Evolutionary conservation across 208 protist species (phyloP), one percentile per base, ranked within the genome.

Genomic region (Acanthamoeba healyi): DNA sequence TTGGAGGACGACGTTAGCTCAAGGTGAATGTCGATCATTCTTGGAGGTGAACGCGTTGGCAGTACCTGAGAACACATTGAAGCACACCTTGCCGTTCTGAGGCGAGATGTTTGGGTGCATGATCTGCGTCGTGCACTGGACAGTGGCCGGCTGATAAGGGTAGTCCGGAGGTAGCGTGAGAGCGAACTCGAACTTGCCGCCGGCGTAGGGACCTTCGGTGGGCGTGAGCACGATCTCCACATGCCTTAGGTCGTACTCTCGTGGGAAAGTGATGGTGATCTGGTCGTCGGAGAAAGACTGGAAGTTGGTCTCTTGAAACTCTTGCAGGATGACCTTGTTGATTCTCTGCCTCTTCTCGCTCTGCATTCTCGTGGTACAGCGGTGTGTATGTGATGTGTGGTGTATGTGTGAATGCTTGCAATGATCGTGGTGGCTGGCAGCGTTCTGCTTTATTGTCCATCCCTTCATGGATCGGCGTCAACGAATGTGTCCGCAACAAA

Each of bases 201-300:
- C 77, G 2, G 42, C 46, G 77, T 87, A 87, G 77, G 4, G 26
- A 38, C 77, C 77, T 2, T 54, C 77, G 42, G 7, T 87, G 77
- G 77, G 77, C 19, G 26, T 26, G 26, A 87, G 77, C 12, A 58
- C 29, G 26, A 87, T 29, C 29, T 87, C 26, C 17, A 87, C 77
- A 19, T 17, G 10, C 17, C 17, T 29, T 17, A 87, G 44, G 77
- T 87, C 46, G 0, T 87, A 6, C 19, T 61, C 29, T 0, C 56
- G 3, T 7, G 77, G 77, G 26, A 87, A 87, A 0, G 19, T 14
- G 14, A 87, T 40, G 3, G 46, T 46, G 26, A 87, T 87, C 46
- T 87, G 77, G 9, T 40, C 77, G 29, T 87, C 77, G 0, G 77
- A 44, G 77, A 87, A 87, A 14, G 77, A 87, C 77, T 87, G 22